Base-by-base conservation (phyloP, 192 early-diverging fungal genomes). In the Phycomyces blakesleeanus region DNA sequence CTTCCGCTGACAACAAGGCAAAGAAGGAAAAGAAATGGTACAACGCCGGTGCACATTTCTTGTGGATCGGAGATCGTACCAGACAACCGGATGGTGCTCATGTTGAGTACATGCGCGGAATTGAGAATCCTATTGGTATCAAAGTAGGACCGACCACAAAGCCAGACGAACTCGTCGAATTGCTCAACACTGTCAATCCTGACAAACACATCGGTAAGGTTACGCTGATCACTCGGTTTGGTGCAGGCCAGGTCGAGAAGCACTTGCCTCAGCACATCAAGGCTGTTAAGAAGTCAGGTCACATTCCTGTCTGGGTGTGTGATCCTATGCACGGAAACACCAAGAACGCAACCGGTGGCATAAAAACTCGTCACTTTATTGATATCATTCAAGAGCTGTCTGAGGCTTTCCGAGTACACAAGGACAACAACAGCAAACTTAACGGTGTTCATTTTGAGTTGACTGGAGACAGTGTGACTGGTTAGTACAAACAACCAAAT, bases 271-370 rank as follows among this genome's bases (percentile, higher is more conserved):
- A 78, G 24, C 95, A 97, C 60, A 93, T 99, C 65, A 74, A 83
- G 54, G 95, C 95, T 18, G 93, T 99, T n/a, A 85, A 90, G 62
- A 76, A 73, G 0, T 91, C 93, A 0, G 83, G 82, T 10, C 94
- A 97, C 78, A 80, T 84, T 68, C 93, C 94, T 0, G 94, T 97
- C 9, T 99, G 97, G 97, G 92, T 83, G 38, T 92, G 89, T 76
- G 97, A 99, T 72, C 97, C 97, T 12, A 97, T 96, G 94, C 97
- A 99, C 73, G 97, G 97, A 67, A 99, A 99, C 78, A 97, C 95
- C 15, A 90, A 92, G 61, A 86, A 85, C 14, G 87, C 91, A 0
- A 77, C 78, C 0, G 78, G 88, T 5, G 93, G 93, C 5, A 79
- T 94, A 67, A 97, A 98, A 78, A 99, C 97, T 1, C 79, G 97